These are phyloP conservation scores for Fusarium devonianum DNA, from an alignment of 2,329 filamentous ascomycete species.

Conservation along the genomic window DNA sequence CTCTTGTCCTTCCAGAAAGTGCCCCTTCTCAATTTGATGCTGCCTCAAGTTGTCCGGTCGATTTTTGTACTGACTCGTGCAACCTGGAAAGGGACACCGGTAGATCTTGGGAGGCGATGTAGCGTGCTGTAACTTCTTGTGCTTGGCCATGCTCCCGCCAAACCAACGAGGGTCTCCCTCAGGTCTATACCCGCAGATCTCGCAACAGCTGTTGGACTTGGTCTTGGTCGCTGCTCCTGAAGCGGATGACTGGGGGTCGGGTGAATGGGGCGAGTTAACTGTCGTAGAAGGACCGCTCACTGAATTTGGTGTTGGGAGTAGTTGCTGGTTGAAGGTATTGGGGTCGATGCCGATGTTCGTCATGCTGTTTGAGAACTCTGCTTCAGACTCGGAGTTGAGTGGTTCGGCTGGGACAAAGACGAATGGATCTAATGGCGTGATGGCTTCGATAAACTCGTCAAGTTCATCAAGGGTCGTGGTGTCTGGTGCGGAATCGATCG, in stretches of 20 bases:
- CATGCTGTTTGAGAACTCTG: conserved; percentile 12
- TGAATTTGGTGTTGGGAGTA: conserved; percentile 34
- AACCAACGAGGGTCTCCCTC: conserved; percentile 66
- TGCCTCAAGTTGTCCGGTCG: conserved; percentile 63
- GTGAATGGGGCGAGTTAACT: conserved; percentile 37
- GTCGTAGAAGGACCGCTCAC: conserved; percentile 33
- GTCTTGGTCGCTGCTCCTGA: conserved; percentile 42
- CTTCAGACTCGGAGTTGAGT: conserved; percentile 20
- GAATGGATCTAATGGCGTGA: conserved; percentile 24
- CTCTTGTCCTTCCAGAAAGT: conserved; percentile 58
- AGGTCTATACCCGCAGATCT: conserved; percentile 62
- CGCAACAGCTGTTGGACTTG: conserved; percentile 56
- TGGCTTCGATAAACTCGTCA: conserved; percentile 33
- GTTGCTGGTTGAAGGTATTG: conserved; percentile 23
- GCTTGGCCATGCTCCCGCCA: conserved; percentile 65
- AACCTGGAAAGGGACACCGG: conserved; percentile 61
- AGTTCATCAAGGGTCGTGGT: conserved; percentile 19
- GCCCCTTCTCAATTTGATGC: conserved; percentile 63
- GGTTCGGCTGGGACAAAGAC: conserved; percentile 27
- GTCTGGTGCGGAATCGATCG: conserved; percentile 11
- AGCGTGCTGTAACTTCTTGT: conserved; percentile 63
- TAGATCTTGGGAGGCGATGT: conserved; percentile 58
- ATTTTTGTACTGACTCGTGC: conserved; percentile 63
- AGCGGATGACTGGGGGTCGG: conserved; percentile 16
- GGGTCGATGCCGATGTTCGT: conserved; percentile 23